Conservation (phyloP, 139 green algal species). For the Asterochloris sp. region DNA sequence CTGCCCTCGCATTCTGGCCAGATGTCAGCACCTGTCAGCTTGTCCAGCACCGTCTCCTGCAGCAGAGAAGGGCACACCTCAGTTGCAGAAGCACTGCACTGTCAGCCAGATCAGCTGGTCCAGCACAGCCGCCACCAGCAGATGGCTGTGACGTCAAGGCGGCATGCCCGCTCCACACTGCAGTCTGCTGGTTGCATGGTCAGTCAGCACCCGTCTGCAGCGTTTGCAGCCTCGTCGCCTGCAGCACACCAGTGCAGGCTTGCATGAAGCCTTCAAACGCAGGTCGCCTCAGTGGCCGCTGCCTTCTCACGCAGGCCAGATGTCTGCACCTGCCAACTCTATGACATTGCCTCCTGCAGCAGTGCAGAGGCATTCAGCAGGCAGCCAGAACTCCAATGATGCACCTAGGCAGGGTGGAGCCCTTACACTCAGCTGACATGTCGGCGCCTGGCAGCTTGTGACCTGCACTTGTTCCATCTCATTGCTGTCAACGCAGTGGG, state of each 20-base stretch:
- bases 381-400: neutral
- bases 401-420: neutral
- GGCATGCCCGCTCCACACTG: neutral
- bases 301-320: too few species aligned
- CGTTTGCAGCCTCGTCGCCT: neutral
- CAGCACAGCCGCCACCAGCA: neutral
- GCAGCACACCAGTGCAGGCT: neutral
- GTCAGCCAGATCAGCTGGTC: neutral
- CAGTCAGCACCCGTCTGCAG: neutral
- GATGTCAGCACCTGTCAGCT: slow-evolving; percentile 28
- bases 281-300: too few species aligned
- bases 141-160: neutral
- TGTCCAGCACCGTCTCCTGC: neutral
- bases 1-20: slow-evolving; percentile 42
- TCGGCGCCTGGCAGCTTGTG: neutral
- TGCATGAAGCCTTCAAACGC: neutral
- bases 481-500: too few species aligned
- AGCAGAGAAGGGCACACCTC: neutral
- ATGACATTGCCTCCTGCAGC: neutral
- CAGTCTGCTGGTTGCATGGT: neutral
- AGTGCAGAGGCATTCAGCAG: neutral
- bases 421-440: neutral
- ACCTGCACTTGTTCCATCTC: too few species aligned
- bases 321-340: neutral
- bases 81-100: neutral